Base-by-base conservation (phyloP, 2,329 filamentous ascomycete genomes). In the Fusarium citri region DNA sequence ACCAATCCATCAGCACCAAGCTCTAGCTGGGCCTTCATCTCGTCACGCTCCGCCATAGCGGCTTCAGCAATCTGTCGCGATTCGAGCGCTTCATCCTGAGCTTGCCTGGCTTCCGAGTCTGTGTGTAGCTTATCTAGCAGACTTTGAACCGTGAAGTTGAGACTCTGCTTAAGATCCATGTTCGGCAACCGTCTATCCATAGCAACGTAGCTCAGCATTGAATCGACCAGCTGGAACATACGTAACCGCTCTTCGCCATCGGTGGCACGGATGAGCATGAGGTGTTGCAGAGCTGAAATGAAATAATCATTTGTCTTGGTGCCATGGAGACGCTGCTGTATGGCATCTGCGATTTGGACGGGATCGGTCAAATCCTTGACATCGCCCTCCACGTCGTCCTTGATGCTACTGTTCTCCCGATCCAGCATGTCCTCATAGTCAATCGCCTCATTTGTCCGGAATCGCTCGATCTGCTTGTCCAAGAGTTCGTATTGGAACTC, bases 351-450 rank as follows among this genome's bases (percentile, higher is more conserved):
- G 69, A 99, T 98, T 80, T 98, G 94, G 46, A 91, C 84, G 2
- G 96, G 96, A 79, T 99, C 95, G 75, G 90, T 97, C 77, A 99
- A 88, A 79, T 99, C 96, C 82, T 93, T 97, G 74, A 92, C 88
- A 63, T 97, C 94, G 30, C 89, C 92, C 74, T 97, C 93, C 63
- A 94, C 85, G 74, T 89, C 93, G 78, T 98, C 95, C 78, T 96
- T 93, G 81, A 97, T 92, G 78, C 93, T 97, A 78, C 89, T 95
- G 74, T 91, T 93, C 81, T 98, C 96, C 67, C 91, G 88, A 80
- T 98, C 95, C 48, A 98, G 88, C 81, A 98, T 91, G 79, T 98
- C 96, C 83, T 99, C 96, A 78, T 98, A 98, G 83, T 99, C 96
- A 79, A 98, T 97, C 57, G 94, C 94, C 81, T 98, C 95, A 78